A percentile compares a stretch with the other conserved stretches of the same genome.
phyloP scores from a whole-genome alignment of 805 yeast species.

The Candida sakaeoensis region DNA sequence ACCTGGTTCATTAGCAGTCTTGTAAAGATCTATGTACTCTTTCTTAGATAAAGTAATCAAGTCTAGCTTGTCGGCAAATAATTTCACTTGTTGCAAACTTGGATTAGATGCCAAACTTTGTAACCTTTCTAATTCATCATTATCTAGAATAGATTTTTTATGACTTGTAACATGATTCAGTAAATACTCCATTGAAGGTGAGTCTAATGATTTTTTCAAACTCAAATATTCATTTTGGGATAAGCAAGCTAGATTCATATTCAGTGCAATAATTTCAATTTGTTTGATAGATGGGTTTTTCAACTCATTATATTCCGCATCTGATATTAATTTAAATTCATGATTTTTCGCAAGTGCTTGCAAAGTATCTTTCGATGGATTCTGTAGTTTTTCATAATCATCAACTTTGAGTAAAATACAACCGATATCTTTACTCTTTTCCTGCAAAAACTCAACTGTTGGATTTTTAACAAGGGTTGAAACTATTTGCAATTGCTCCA shows the following conservation, averaged over 20 bases:
- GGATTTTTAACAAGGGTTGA: conserved; percentile 23
- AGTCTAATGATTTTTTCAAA: conserved; percentile 10
- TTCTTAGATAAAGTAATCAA: conserved; percentile 27
- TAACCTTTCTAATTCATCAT: conserved; percentile 15
- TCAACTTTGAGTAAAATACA: conserved; percentile 1
- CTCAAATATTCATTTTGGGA: conserved; percentile 13
- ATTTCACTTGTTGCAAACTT: conserved; percentile 28
- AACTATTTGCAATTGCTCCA: conserved; percentile 8
- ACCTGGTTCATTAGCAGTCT: conserved; percentile 25
- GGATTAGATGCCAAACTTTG: conserved; percentile 29
- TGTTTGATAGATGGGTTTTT: conserved; percentile 16
- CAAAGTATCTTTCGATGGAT: conserved; percentile 20
- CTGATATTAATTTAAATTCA: conserved; percentile 12
- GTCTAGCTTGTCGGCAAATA: conserved; percentile 30
- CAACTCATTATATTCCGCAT: conserved; percentile 18
- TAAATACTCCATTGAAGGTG: conserved; percentile 19
- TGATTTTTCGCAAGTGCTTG: conserved; percentile 7
- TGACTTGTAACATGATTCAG: conserved; percentile 11
- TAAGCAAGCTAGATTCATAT: conserved; percentile 12
- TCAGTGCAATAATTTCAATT: conserved; percentile 8
- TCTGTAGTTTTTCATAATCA: conserved; percentile 19
- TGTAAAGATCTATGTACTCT: conserved; percentile 31
- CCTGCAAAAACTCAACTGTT: conserved; percentile 26
- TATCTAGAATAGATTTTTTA: conserved; percentile 14
- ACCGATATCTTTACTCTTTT: conserved; percentile 27